Conservation (phyloP, 2,329 filamentous ascomycete genomes). For the Hortaea sp. region DNA sequence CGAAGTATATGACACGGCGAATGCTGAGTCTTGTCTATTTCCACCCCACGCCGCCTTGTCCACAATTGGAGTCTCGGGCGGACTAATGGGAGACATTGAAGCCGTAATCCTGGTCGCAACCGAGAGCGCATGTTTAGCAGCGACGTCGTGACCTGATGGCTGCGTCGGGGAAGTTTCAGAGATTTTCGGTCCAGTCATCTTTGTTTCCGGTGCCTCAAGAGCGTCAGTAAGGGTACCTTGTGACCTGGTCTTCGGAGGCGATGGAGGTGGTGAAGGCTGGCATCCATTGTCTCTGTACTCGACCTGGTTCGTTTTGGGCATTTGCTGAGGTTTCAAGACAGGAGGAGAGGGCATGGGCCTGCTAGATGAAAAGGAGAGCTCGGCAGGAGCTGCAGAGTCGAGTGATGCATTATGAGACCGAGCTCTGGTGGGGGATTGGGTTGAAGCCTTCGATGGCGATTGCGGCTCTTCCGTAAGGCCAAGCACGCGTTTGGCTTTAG, state of each 20-base stretch:
- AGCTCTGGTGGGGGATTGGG: neutral
- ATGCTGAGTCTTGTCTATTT: conserved; percentile 5
- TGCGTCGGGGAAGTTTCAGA: neutral
- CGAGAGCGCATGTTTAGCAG: conserved; percentile 4
- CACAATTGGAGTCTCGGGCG: conserved; percentile 53
- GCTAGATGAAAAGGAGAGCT: neutral
- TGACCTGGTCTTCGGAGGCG: conserved; percentile 42
- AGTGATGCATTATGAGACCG: conserved; percentile 1
- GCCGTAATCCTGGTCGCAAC: conserved; percentile 5
- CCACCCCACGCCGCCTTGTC: conserved; percentile 15
- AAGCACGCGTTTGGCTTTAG: conserved; percentile 37
- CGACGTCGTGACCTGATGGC: neutral
- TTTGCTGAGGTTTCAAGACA: neutral
- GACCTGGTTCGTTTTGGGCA: conserved; percentile 14
- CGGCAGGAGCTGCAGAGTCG: neutral
- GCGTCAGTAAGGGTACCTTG: conserved; percentile 7
- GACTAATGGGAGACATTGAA: conserved; percentile 43
- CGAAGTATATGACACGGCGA: conserved; percentile 17
- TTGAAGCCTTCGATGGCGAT: conserved; percentile 2
- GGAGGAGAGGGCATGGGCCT: neutral
- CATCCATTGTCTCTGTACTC: conserved; percentile 65
- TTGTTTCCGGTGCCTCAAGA: conserved; percentile 8
- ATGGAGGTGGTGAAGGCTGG: conserved; percentile 75
- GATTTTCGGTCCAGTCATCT: neutral
- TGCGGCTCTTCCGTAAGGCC: conserved; percentile 19